A percentile compares a stretch with the other conserved stretches of the same genome.
These are phyloP conservation scores for Rhizopogon sp. DNA, from an alignment of 768 basidiomycete genomes.

Conservation along the genomic window DNA sequence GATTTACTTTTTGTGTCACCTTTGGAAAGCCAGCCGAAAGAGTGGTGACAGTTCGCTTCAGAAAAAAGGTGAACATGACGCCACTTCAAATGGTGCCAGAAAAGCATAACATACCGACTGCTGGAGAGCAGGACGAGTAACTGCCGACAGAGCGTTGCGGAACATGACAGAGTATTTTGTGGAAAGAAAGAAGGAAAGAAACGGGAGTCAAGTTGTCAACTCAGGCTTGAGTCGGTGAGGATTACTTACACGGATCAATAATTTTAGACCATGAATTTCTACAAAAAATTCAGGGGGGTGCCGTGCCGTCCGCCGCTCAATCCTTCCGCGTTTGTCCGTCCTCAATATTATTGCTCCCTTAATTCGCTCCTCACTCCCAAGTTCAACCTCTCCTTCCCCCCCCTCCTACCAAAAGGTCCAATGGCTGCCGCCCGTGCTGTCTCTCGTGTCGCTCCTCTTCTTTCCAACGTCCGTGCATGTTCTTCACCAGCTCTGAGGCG, in stretches of 20 bases:
- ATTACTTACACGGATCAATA: conserved; percentile 1
- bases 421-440: conserved; percentile 62
- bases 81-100: background rate
- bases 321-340: conserved; percentile 8
- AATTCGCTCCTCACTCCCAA: conserved; percentile 5
- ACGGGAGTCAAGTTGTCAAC: conserved; percentile 14
- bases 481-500: conserved; percentile 38
- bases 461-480: conserved; percentile 36
- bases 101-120: conserved; percentile 44
- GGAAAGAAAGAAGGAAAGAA: conserved; percentile 30
- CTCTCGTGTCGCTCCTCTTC: conserved; percentile 55
- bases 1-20: conserved; percentile 62
- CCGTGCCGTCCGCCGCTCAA: background rate
- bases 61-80: conserved; percentile 2
- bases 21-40: conserved; percentile 76
- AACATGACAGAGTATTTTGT: conserved; percentile 47
- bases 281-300: background rate
- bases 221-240: no score
- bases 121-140: conserved; percentile 46
- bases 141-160: conserved; percentile 56
- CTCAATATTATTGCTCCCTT: conserved; percentile 5
- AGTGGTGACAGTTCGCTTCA: conserved; percentile 67
- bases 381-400: conserved; percentile 23
- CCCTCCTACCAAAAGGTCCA: conserved; percentile 24
- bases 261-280: background rate